These are phyloP conservation scores for Lactarius deliciosus DNA, from an alignment of 768 basidiomycete genomes.

Conservation along the genomic window DNA sequence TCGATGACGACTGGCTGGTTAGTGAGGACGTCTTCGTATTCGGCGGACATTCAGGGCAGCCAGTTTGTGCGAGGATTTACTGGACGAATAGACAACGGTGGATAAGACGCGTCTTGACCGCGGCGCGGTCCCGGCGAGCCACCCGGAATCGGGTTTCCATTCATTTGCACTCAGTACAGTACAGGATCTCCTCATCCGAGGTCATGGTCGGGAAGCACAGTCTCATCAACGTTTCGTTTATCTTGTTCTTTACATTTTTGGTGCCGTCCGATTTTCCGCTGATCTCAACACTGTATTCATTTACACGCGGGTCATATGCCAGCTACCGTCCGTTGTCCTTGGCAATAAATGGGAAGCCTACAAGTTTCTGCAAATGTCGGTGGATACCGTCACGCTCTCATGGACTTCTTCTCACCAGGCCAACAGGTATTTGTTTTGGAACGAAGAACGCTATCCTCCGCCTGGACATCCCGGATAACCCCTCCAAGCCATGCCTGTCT, in stretches of 20 bases:
- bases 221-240: not conserved
- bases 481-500: slow-evolving; percentile 86
- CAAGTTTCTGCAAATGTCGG: slow-evolving; percentile 87
- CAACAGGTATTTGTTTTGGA: slow-evolving; percentile 84
- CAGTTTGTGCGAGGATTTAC: not conserved
- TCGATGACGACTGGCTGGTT: slow-evolving; percentile 99
- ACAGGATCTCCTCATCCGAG: not conserved
- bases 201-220: slow-evolving; percentile 3
- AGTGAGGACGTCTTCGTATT: slow-evolving; percentile 91
- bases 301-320: slow-evolving; percentile 7
- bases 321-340: slow-evolving; percentile 46
- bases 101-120: slow-evolving; percentile 12
- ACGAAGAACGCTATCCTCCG: slow-evolving; percentile 85
- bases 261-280: slow-evolving; percentile 26
- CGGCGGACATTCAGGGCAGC: slow-evolving; percentile 61
- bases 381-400: slow-evolving; percentile 18
- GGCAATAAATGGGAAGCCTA: slow-evolving; percentile 84
- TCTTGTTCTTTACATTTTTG: slow-evolving; percentile 21
- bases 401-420: slow-evolving; percentile 8
- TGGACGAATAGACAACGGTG: not conserved
- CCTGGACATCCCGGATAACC: slow-evolving; percentile 76
- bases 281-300: slow-evolving; percentile 3
- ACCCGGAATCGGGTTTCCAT: too few species aligned
- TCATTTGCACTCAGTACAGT: not conserved
- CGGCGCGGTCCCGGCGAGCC: not conserved